Base-by-base conservation (phyloP, 2,329 filamentous ascomycete species). In the Exophiala bonariae region DNA sequence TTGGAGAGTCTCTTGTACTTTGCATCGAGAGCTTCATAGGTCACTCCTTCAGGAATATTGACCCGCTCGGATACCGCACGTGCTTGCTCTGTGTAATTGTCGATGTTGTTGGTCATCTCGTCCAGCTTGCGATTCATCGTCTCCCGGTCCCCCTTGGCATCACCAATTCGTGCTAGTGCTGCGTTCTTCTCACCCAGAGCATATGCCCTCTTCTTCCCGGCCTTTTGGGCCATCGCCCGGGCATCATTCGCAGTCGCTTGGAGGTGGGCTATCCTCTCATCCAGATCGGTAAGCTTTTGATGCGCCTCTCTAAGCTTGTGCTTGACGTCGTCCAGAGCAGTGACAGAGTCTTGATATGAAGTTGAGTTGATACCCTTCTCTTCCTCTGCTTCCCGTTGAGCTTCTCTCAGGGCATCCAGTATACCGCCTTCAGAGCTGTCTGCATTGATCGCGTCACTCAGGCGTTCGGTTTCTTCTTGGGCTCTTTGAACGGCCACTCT, bases 31-130 rank as follows among this genome's bases (percentile, higher is more conserved):
- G 75, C 82, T 10, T 69, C 63, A 33, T 77, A 65, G 0, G 82
- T 89, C 61, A 89, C 84, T 4, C 79, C 81, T 43, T 81, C 76
- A 3, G 82, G 78, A 28, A 91, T 77, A 30, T 77, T 66, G 42
- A 87, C 80, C 23, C 87, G 78, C 19, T 73, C 67, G 22, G 74
- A 79, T 33, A 85, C 69, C 9, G 68, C 52, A 26, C 66, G 67
- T 14, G 86, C 87, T 55, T 82, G 70, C 31, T 66, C 63, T 11
- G 62, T 79, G 56, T 80, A 85, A 2, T 78, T 70, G 19, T 72
- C 64, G 20, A 89, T 77, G 28, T 68, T 64, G 10, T 65, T 66
- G 19, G 51, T 41, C 28, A 48, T 37, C 18, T 51, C 42, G 5
- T 37, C 31, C 18, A 47, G 71, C 54, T 76, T 78, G 13, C 61